A percentile compares a stretch with the other conserved stretches of the same genome.
Conservation (phyloP, 345 rosid species). For the Reutealis trisperma region DNA sequence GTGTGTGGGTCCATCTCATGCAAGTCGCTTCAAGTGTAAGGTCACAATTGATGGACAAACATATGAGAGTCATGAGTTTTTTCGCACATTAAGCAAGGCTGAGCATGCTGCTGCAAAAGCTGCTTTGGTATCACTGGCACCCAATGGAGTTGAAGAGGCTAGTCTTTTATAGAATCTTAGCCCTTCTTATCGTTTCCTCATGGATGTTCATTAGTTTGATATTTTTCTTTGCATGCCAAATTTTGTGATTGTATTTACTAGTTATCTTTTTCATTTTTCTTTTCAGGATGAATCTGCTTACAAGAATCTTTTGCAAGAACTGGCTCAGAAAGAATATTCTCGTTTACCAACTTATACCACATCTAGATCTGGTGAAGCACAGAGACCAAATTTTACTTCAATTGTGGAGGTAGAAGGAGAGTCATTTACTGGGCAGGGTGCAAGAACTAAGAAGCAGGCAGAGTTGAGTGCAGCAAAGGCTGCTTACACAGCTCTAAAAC, state of each 20-base stretch:
- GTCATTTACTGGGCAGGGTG: conserved; percentile 43
- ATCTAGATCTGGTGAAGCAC: conserved; percentile 45
- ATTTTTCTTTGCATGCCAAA: background rate
- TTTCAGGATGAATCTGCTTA: conserved; percentile 47
- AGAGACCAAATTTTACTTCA: conserved; percentile 47
- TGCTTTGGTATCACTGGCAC: conserved; percentile 46
- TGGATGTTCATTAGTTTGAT: background rate
- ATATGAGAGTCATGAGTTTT: conserved; percentile 40
- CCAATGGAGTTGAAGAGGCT: conserved; percentile 41
- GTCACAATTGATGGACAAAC: conserved; percentile 50
- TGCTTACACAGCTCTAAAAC: conserved; percentile 48
- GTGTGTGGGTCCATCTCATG: conserved; percentile 61
- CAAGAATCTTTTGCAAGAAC: conserved; percentile 65
- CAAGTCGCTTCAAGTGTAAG: conserved; percentile 46
- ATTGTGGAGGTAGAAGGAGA: conserved; percentile 48
- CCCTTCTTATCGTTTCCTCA: conserved; percentile 7
- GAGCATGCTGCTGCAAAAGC: conserved; percentile 67
- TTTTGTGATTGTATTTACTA: background rate
- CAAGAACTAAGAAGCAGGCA: conserved; percentile 60
- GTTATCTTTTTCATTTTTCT: background rate
- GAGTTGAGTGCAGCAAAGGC: conserved; percentile 72
- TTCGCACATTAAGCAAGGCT: conserved; percentile 55
- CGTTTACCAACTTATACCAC: conserved; percentile 52
- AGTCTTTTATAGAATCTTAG: conserved; percentile 10
- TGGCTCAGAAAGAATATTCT: conserved; percentile 45